Conservation (phyloP, 768 basidiomycete genomes). For the Kwoniella botswanensis region DNA sequence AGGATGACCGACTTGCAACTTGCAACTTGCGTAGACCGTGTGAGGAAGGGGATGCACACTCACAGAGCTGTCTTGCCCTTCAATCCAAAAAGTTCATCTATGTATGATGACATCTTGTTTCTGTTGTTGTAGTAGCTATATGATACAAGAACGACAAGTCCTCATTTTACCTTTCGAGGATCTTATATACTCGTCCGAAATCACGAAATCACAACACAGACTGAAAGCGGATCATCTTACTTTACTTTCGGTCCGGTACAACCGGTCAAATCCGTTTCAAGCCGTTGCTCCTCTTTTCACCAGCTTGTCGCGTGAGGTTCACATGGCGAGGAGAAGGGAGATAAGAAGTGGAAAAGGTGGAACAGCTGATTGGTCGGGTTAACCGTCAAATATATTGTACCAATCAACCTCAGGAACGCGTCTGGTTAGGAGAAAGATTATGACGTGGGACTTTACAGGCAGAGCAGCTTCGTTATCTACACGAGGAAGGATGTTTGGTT, state of each 20-base stretch:
- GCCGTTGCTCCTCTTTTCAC: not conserved
- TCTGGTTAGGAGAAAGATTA: not conserved
- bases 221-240: no score
- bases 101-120: slow-evolving; percentile 39
- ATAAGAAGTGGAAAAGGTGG: not conserved
- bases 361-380: not conserved
- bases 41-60: slow-evolving; percentile 20
- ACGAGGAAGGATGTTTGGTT: no score
- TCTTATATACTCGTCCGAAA: not conserved
- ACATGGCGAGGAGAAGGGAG: not conserved
- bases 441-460: not conserved
- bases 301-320: not conserved
- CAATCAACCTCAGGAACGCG: not conserved
- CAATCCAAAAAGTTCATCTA: slow-evolving; percentile 57
- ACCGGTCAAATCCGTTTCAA: not conserved
- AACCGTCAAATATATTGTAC: not conserved
- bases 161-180: not conserved
- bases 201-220: no score
- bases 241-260: not conserved
- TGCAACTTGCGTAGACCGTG: no score
- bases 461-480: not conserved
- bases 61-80: slow-evolving; percentile 58
- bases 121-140: not conserved
- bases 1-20: not conserved
- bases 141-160: not conserved